Evolutionary conservation across 805 yeast genomes (phyloP).

Genomic region (Metschnikowia rubicola): DNA sequence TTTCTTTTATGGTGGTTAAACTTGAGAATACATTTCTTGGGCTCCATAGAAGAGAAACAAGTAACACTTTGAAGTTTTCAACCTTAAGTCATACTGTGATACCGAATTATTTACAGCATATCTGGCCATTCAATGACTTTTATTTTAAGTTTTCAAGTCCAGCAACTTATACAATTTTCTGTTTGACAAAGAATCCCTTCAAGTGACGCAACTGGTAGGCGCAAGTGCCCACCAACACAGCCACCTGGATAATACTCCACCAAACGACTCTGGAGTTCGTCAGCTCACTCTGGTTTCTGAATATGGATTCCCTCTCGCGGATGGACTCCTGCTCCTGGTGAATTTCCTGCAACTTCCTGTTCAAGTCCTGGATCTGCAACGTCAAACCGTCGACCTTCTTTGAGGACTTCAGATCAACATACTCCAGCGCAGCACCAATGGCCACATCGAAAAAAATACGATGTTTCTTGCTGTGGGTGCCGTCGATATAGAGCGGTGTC

Average conservation of each 20-base stretch:
- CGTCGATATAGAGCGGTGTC: constrained; percentile 57
- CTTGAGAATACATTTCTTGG: no score
- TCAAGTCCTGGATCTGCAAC: constrained; percentile 54
- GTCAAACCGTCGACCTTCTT: constrained; percentile 52
- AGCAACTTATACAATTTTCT: constrained; percentile 61
- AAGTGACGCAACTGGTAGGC: constrained; percentile 73
- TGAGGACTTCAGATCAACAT: constrained; percentile 60
- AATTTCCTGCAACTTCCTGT: constrained; percentile 54
- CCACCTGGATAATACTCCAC: constrained; percentile 72
- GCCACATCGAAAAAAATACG: constrained; percentile 74
- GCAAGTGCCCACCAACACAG: constrained; percentile 67
- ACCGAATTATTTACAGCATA: no score
- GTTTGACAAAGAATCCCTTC: constrained; percentile 80
- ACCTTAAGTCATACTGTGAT: no score
- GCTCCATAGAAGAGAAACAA: no score
- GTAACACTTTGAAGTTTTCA: no score
- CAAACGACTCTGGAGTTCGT: constrained; percentile 69
- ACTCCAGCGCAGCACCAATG: constrained; percentile 57
- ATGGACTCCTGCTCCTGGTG: constrained; percentile 63
- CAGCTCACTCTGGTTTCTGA: constrained; percentile 73
- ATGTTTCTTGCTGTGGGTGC: constrained; percentile 60
- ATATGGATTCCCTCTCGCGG: constrained; percentile 72
- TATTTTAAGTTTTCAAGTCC: no score
- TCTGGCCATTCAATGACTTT: no score
- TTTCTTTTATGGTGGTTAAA: no score